A percentile compares a stretch with the other conserved stretches of the same genome.
Evolutionary conservation across 164 flowering plant species (phyloP).

Genomic region (Houttuynia cordata): DNA sequence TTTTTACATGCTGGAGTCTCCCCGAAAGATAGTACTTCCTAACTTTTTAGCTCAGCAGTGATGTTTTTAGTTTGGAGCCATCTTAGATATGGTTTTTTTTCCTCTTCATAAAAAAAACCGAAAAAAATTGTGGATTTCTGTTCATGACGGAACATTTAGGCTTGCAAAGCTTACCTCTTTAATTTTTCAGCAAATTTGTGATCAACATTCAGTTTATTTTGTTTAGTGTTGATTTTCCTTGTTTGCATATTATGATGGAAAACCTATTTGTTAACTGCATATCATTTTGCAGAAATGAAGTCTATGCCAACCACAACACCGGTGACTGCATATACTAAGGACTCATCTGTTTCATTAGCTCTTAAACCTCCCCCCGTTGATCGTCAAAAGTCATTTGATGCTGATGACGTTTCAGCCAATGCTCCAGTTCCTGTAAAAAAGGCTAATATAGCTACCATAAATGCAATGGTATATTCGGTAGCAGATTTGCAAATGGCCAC

Average conservation of each 20-base stretch:
- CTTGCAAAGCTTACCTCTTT: no score
- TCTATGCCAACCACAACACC: constrained; percentile 40
- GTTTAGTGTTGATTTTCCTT: neutral
- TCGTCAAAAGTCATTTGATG: constrained; percentile 81
- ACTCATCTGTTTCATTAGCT: constrained; percentile 42
- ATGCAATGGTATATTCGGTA: constrained; percentile 50
- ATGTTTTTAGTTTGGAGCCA: no score
- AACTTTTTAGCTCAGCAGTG: no score
- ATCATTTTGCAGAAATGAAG: constrained; percentile 51
- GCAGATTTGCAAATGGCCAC: constrained; percentile 97
- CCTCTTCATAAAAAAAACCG: no score
- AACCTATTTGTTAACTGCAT: neutral
- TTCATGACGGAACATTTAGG: no score
- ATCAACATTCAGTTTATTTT: no score
- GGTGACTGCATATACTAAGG: constrained; percentile 29
- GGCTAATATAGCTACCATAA: constrained; percentile 29
- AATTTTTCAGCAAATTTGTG: no score
- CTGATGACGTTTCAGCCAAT: constrained; percentile 45
- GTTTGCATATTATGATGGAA: neutral
- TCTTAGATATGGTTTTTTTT: no score
- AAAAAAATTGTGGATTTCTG: no score
- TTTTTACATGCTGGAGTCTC: no score
- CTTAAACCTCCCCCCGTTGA: constrained; percentile 85
- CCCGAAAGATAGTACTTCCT: no score
- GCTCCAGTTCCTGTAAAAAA: constrained; percentile 36